phyloP scores from a whole-genome alignment of 2,329 filamentous ascomycete genomes.

The Botryotinia narcissicola region DNA sequence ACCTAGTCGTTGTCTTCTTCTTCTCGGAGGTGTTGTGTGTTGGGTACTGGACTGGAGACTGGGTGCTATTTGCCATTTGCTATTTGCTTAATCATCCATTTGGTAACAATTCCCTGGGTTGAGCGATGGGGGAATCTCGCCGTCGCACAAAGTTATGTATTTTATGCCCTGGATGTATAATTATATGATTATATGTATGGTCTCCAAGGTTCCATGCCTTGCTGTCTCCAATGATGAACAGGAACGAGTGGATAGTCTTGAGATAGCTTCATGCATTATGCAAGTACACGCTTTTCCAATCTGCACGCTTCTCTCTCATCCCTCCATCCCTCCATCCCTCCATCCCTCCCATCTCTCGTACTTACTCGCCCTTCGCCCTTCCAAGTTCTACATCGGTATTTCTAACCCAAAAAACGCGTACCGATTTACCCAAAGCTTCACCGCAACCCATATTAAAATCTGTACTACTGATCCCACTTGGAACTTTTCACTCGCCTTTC shows the following conservation, averaged over 20 bases:
- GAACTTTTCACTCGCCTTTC: neutral
- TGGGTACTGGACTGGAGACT: too few relatives aligned
- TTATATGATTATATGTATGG: too few relatives aligned
- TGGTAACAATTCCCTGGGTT: neutral
- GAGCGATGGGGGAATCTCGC: neutral
- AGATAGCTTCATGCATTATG: conserved; percentile 1
- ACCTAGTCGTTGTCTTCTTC: neutral
- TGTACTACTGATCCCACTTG: neutral
- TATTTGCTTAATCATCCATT: neutral
- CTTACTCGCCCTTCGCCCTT: neutral
- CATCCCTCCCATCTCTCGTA: neutral
- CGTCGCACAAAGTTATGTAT: neutral
- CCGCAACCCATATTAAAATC: conserved; percentile 12
- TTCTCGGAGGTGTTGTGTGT: neutral
- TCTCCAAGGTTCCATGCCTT: neutral
- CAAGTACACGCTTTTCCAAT: neutral
- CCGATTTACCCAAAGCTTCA: neutral
- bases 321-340: neutral
- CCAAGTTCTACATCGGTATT: neutral
- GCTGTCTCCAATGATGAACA: conserved; percentile 10
- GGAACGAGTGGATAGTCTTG: neutral
- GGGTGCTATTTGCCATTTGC: neutral
- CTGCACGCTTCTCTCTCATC: neutral
- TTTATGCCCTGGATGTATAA: neutral
- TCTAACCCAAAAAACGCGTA: too few relatives aligned